Conservation (phyloP, 352 stramenopile genomes). For the Phytophthora niederhauseri region DNA sequence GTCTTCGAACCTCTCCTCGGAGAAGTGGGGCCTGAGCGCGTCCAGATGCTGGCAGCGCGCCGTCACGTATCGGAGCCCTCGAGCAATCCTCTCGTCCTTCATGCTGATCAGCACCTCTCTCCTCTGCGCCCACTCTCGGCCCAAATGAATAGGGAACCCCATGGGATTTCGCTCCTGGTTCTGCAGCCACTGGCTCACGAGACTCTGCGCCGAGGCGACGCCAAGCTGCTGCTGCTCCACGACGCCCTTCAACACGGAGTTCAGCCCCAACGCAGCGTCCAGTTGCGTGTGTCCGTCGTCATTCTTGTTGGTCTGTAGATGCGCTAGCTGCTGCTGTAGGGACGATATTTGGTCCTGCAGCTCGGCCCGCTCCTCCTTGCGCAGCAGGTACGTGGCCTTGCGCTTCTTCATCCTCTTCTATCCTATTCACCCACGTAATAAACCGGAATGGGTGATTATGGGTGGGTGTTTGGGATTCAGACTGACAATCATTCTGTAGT, state of each 20-base stretch:
- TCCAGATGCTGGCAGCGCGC: slow-evolving; percentile 35
- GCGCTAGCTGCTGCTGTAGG: slow-evolving; percentile 14
- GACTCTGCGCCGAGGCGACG: slow-evolving; percentile 17
- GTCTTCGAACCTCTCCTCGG: slow-evolving; percentile 30
- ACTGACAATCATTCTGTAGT: not conserved
- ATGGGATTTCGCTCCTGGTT: slow-evolving; percentile 11
- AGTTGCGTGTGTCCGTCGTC: not conserved
- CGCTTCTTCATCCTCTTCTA: slow-evolving; percentile 32
- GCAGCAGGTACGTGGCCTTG: slow-evolving; percentile 39
- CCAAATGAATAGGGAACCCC: slow-evolving; percentile 15
- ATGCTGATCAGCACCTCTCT: slow-evolving; percentile 21
- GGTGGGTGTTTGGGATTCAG: no score
- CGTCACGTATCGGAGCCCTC: slow-evolving; percentile 27
- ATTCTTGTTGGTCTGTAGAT: not conserved
- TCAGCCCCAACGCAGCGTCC: slow-evolving; percentile 10
- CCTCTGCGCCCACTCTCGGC: slow-evolving; percentile 22
- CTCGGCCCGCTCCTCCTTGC: slow-evolving; percentile 41
- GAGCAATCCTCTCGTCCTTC: slow-evolving; percentile 31
- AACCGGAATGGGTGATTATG: no score
- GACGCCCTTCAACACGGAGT: slow-evolving; percentile 9
- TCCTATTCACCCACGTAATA: not conserved
- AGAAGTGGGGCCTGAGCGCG: slow-evolving; percentile 35
- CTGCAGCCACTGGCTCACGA: slow-evolving; percentile 13
- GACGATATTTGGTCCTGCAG: slow-evolving; percentile 6
- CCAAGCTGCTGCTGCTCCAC: slow-evolving; percentile 16